phyloP scores from a whole-genome alignment of 352 stramenopile genomes.

The Bremia lactucae region DNA sequence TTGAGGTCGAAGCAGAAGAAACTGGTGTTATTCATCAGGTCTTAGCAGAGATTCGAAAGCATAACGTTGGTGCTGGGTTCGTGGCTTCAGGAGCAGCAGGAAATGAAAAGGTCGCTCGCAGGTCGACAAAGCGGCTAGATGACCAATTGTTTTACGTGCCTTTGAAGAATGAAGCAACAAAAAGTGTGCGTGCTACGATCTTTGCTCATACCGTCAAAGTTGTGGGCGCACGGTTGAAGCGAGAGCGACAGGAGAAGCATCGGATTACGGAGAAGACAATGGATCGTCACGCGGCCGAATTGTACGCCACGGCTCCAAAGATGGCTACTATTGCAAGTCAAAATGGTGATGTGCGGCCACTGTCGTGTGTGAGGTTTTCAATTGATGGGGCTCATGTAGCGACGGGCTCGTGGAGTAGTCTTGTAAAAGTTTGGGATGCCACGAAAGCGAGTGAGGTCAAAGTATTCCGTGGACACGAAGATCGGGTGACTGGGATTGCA shows the following conservation, averaged over 20 bases:
- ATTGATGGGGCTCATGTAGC: conserved; percentile 52
- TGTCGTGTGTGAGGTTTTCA: conserved; percentile 70
- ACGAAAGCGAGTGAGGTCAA: conserved; percentile 49
- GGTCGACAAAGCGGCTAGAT: conserved; percentile 21
- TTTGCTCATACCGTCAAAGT: conserved; percentile 64
- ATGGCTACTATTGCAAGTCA: conserved; percentile 89
- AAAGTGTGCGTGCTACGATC: conserved; percentile 71
- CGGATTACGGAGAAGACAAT: conserved; percentile 23
- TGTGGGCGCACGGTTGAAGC: conserved; percentile 47
- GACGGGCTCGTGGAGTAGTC: conserved; percentile 89
- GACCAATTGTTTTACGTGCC: conserved; percentile 84
- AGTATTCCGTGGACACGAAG: conserved; percentile 79
- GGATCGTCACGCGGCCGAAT: conserved; percentile 54
- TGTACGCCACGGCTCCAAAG: conserved; percentile 67
- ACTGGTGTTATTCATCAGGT: conserved; percentile 51
- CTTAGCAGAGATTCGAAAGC: conserved; percentile 38
- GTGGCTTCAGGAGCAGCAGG: not conserved
- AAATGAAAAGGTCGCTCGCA: conserved; percentile 1
- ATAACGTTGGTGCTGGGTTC: conserved; percentile 9
- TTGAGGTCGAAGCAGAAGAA: conserved; percentile 66
- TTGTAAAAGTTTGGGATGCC: conserved; percentile 92
- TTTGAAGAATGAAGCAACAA: conserved; percentile 66
- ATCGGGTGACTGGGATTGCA: conserved; percentile 79
- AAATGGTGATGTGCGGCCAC: conserved; percentile 87
- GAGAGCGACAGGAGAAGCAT: conserved; percentile 33